Evolutionary conservation across 495 filamentous ascomycete species (phyloP), one percentile per base, ranked within the genome.

Genomic region (Podospora anserina): DNA sequence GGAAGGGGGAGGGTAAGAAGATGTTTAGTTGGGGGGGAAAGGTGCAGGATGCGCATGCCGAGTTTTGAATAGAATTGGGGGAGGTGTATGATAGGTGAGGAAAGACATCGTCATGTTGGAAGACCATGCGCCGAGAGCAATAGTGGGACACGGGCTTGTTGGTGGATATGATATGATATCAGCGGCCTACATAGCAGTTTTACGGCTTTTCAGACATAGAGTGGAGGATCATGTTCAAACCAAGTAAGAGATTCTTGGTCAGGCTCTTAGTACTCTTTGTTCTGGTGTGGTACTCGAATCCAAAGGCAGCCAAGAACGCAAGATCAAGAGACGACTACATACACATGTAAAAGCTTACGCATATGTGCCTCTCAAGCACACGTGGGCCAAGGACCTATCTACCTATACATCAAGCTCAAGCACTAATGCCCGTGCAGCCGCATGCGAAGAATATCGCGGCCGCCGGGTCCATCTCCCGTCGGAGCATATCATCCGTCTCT

Each of bases 1-100:
- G 68, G 13, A 60, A 49, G 49, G 64, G 53, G 7, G 64, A 54
- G 54, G 6, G 55, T 53, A 16, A 57, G 56, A 67, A 61, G 49
- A 64, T 23, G 27, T 39, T 63, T 63, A 26, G 55, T 18, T 39
- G 20, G 61, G 61, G 26, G 28, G 60, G 60, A 27, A 57, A 61
- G 28, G 61, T 34, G 28, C 26, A 32, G 26, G 59, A 63, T n/a
- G 30, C 28, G 61, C 61, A 63, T 63, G 28, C 32, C 3, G 18
- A 49, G 61, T 63, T 63, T 63, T 63, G 20, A 63, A 23, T 3
- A 11, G 55, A 26, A 20, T 19, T 15, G 55, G 23, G n/a, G n/a
- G 18, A n/a, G 55, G n/a, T 58, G n/a, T 15, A 19, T 58, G 55
- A 58, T 20, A 16, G 39, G 39, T 11, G 39, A 49, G 9, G 4